phyloP scores from a whole-genome alignment of 192 early-diverging fungal species.

The Backusella circina region DNA sequence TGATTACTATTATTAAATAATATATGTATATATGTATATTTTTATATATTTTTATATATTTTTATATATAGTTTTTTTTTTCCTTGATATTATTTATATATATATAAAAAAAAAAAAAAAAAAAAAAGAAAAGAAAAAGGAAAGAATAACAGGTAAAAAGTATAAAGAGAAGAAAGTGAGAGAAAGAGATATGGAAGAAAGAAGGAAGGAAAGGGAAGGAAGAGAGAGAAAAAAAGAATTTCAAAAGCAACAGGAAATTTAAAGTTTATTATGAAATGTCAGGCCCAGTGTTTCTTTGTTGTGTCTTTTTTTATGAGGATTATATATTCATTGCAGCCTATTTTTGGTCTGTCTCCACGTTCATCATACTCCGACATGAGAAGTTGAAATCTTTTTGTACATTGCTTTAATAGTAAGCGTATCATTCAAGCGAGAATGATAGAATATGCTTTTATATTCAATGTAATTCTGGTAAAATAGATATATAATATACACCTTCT shows the following conservation, averaged over 20 bases:
- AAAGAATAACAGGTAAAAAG: too few species aligned
- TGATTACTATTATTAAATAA: neutral
- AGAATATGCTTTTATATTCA: too few species aligned
- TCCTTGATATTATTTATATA: neutral
- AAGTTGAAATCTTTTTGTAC: neutral
- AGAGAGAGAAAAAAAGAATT: neutral
- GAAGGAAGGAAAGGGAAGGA: neutral
- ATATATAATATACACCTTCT: too few species aligned
- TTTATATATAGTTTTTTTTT: neutral
- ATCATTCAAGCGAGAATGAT: neutral
- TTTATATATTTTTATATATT: neutral
- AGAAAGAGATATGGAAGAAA: neutral
- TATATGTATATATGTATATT: neutral
- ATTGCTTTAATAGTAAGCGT: neutral
- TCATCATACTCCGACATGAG: neutral
- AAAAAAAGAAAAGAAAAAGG: neutral
- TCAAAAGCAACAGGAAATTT: neutral
- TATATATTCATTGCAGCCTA: neutral
- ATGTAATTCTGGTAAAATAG: too few species aligned
- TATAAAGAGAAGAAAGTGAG: neutral
- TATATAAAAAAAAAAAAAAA: neutral
- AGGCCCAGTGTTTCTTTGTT: neutral
- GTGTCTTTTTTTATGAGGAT: neutral
- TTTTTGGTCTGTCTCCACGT: constrained; percentile 1
- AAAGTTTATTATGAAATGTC: neutral